Percentiles rank a stretch among this genome's conserved stretches.
These are phyloP conservation scores for Penicillium desertorum DNA, from an alignment of 495 filamentous ascomycete genomes.

Conservation along the genomic window DNA sequence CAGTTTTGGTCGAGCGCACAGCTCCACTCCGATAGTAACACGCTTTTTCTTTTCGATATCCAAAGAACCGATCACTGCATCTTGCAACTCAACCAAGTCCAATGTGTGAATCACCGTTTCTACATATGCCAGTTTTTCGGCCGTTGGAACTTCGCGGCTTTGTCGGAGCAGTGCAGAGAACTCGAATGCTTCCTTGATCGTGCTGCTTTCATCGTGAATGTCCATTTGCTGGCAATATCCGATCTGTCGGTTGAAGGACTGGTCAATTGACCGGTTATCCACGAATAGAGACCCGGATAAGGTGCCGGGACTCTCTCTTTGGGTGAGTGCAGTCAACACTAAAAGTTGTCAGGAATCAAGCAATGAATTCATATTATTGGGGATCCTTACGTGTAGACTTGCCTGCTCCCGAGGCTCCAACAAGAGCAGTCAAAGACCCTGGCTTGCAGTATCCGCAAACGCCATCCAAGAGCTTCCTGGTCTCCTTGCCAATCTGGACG, in stretches of 20 bases:
- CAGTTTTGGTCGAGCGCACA: conserved; percentile 71
- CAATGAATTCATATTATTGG: neutral
- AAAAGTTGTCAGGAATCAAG: neutral
- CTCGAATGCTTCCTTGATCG: conserved; percentile 80
- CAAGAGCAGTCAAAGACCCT: conserved; percentile 74
- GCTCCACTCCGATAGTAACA: conserved; percentile 79
- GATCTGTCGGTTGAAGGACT: conserved; percentile 76
- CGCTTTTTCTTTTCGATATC: conserved; percentile 63
- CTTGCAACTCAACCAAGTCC: conserved; percentile 79
- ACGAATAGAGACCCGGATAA: conserved; percentile 71
- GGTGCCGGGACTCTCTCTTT: conserved; percentile 73
- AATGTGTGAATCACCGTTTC: conserved; percentile 76
- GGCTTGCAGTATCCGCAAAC: conserved; percentile 77
- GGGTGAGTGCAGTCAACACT: conserved; percentile 75
- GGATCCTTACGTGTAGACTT: conserved; percentile 71
- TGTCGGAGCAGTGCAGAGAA: conserved; percentile 86
- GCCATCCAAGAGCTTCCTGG: conserved; percentile 64
- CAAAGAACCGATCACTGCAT: conserved; percentile 76
- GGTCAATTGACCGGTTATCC: conserved; percentile 63
- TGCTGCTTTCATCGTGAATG: conserved; percentile 77
- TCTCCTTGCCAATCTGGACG: conserved; percentile 66
- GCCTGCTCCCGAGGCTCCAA: conserved; percentile 82
- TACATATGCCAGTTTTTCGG: conserved; percentile 79
- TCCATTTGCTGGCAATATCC: conserved; percentile 87
- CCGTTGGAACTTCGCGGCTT: conserved; percentile 58